Conservation (phyloP, 2,329 filamentous ascomycete species). For the Fusarium humuli region DNA sequence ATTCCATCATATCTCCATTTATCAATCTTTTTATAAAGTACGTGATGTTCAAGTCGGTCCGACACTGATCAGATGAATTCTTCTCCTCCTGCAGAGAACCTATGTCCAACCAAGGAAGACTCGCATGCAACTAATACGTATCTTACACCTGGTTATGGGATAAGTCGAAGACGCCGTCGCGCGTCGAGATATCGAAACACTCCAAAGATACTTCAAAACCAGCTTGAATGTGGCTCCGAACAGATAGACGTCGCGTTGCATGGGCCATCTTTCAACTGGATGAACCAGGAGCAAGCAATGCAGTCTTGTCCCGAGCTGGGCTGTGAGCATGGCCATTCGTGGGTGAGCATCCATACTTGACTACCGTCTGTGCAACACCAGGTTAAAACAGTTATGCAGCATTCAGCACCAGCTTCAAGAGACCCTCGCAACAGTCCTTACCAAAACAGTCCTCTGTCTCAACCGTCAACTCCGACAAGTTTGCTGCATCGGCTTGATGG, state of each 20-base stretch:
- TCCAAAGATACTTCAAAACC: background rate
- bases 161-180: background rate
- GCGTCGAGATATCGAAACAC: conserved; percentile 3
- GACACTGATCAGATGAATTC: conserved; percentile 17
- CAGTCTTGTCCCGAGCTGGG: conserved; percentile 35
- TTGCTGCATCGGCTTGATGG: conserved; percentile 42
- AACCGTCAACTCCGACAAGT: conserved; percentile 41
- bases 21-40: background rate
- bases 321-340: background rate
- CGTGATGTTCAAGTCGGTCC: background rate
- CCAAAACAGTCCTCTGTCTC: conserved; percentile 41
- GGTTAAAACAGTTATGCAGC: conserved; percentile 23
- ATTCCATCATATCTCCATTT: conserved; percentile 3
- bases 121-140: background rate
- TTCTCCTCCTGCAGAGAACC: conserved; percentile 1
- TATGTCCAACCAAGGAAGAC: background rate
- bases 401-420: conserved; percentile 15
- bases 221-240: conserved; percentile 16
- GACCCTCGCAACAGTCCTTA: conserved; percentile 22
- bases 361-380: background rate
- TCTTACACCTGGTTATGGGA: conserved; percentile 1
- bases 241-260: conserved; percentile 9
- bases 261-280: conserved; percentile 9
- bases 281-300: conserved; percentile 18
- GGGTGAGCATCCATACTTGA: conserved; percentile 1